Percentiles rank a stretch among this genome's conserved stretches.
phyloP scores from a whole-genome alignment of 1,284 basidiomycete genomes.

The Pseudozyma tsukubaensis region DNA sequence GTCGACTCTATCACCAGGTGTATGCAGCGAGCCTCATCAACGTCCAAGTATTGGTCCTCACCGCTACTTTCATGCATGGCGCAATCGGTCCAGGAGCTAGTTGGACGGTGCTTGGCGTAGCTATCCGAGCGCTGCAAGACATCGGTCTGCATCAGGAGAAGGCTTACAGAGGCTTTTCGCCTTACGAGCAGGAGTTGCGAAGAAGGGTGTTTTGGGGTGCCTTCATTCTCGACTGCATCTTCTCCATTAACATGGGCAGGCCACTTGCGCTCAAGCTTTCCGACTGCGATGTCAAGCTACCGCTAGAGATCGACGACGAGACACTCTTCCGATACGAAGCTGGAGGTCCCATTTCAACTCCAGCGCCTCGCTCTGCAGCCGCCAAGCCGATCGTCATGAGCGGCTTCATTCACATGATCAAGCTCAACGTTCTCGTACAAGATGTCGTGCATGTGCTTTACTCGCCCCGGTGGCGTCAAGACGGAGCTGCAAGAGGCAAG shows the following conservation, averaged over 20 bases:
- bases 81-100: conserved; percentile 55
- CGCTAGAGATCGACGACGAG: conserved; percentile 51
- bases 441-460: conserved; percentile 59
- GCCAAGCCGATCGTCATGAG: conserved; percentile 47
- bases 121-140: conserved; percentile 58
- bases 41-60: conserved; percentile 60
- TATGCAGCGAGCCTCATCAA: conserved; percentile 62
- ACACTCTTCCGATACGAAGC: conserved; percentile 36
- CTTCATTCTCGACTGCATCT: conserved; percentile 60
- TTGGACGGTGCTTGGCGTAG: conserved; percentile 62
- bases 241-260: conserved; percentile 62
- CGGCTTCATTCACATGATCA: conserved; percentile 60
- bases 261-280: conserved; percentile 54
- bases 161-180: conserved; percentile 53
- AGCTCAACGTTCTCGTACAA: conserved; percentile 55
- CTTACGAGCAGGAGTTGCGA: conserved; percentile 58
- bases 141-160: conserved; percentile 63
- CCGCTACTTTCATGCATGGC: conserved; percentile 58
- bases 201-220: conserved; percentile 59
- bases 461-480: conserved; percentile 39
- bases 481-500: conserved; percentile 25
- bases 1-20: conserved; percentile 61
- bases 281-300: conserved; percentile 57
- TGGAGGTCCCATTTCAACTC: conserved; percentile 27
- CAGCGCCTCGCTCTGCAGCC: conserved; percentile 10